Conservation (phyloP, 2,329 filamentous ascomycete genomes). For the Rutstroemia sp. region DNA sequence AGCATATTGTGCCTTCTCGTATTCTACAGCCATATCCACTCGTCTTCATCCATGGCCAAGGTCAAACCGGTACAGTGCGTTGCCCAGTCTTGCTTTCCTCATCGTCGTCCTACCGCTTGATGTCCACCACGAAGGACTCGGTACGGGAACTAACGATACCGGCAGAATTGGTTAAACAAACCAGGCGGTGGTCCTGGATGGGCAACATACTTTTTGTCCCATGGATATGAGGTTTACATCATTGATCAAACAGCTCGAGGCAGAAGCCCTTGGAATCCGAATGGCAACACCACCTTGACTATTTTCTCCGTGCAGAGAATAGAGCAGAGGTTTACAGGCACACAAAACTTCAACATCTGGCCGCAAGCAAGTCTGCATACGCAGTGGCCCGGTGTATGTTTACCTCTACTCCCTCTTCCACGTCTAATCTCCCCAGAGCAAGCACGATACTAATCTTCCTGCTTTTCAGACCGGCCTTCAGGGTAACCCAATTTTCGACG, state of each 20-base stretch:
- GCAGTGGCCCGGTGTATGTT: conserved; percentile 32
- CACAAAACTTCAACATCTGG: conserved; percentile 17
- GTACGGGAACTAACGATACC: neutral
- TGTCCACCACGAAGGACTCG: neutral
- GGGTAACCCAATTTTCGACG: conserved; percentile 22
- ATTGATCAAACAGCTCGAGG: conserved; percentile 21
- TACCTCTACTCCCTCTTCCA: neutral
- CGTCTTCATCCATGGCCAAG: conserved; percentile 23
- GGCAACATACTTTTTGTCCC: conserved; percentile 38
- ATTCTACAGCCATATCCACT: conserved; percentile 17
- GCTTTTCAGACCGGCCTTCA: conserved; percentile 15
- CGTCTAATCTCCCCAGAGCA: neutral
- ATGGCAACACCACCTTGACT: conserved; percentile 7
- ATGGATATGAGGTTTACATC: conserved; percentile 40
- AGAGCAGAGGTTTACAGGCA: conserved; percentile 25
- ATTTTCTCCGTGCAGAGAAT: conserved; percentile 17
- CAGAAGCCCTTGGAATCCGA: conserved; percentile 12
- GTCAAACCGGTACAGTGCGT: conserved; percentile 24
- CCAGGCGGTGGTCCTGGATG: conserved; percentile 40
- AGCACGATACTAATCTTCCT: neutral
- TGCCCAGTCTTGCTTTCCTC: neutral
- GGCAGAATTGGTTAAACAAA: conserved; percentile 38
- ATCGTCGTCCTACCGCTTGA: neutral
- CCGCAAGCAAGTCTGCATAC: conserved; percentile 33
- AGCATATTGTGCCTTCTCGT: conserved; percentile 35